These are phyloP conservation scores for Leccinum fibrillosum DNA, from an alignment of 768 basidiomycete species.

Conservation along the genomic window DNA sequence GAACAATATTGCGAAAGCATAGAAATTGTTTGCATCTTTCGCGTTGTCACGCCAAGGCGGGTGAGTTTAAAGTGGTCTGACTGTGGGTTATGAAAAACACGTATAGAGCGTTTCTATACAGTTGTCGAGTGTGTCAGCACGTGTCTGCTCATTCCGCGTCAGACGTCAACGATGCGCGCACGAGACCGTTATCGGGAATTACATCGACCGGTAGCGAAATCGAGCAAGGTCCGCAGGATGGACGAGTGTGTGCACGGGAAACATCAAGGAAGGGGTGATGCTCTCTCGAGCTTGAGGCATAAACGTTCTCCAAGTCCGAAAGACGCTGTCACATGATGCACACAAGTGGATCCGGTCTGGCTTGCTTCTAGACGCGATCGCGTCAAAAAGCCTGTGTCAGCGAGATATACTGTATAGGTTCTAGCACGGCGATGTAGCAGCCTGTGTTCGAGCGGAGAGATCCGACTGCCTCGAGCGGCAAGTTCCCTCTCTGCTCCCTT, in stretches of 20 bases:
- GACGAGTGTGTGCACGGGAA: constrained; percentile 8
- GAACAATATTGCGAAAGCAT: constrained; percentile 5
- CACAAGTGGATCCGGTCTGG: not conserved
- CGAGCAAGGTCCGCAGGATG: constrained; percentile 23
- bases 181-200: constrained; percentile 27
- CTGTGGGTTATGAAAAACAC: constrained; percentile 24
- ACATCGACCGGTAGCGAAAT: constrained; percentile 9
- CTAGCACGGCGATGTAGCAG: not conserved
- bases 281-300: constrained; percentile 19
- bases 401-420: not conserved
- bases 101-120: constrained; percentile 7
- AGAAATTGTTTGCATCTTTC: constrained; percentile 12
- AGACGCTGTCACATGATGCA: constrained; percentile 16
- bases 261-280: constrained; percentile 12
- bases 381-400: constrained; percentile 4
- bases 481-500: not conserved
- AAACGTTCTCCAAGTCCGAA: constrained; percentile 24
- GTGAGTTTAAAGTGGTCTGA: not conserved
- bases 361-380: constrained; percentile 7
- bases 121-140: constrained; percentile 10
- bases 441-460: not conserved
- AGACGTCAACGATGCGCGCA: constrained; percentile 14
- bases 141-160: constrained; percentile 3
- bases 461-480: constrained; percentile 1
- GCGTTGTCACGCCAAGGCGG: constrained; percentile 9